Base-by-base conservation (phyloP, 2,329 filamentous ascomycete species). In the Colletotrichum sp. region DNA sequence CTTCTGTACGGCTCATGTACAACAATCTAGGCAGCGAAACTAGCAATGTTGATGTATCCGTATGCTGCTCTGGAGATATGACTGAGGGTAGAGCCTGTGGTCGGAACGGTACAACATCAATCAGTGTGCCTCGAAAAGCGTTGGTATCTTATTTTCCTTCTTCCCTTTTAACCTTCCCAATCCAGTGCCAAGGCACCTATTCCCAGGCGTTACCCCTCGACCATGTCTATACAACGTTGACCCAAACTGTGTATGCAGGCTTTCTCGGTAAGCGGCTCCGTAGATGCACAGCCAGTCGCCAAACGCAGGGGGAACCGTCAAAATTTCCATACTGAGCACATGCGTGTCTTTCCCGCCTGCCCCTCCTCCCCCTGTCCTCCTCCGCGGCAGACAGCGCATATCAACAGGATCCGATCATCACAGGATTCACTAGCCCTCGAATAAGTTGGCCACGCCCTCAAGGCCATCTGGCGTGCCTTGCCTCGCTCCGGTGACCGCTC, bases 361-460 rank as follows among this genome's bases (percentile, higher is more conserved):
- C 9, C 12, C 57, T 13, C 30, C 16, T 32, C 16, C 26, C 24
- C 15, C 10, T 49, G 10, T 52, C 44, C n/a, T 52, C 44, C n/a
- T 21, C 44, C n/a, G 12, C 10, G 44, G 44, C 44, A 52, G 28
- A 60, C 16, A 60, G 7, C 12, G 30, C 57, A 60, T 12, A 28
- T 18, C 18, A 12, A 30, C 26, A 28, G 30, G 28, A 28, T 7
- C 18, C 5, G n/a, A 12, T 12, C 32, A 44, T 34, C 9, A 15
- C n/a, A 30, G 49, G 12, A 34, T 59, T 34, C 16, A n/a, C 72
- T 80, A 85, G 60, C 80, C 82, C 49, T 86, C 85, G 77, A 88
- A 92, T 64, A 92, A 83, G 57, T 87, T 88, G 7, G 90, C 89
- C 18, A 92, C 87, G 0, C 90, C 90, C 67, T 92, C 90, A 65